These are phyloP conservation scores for Tuctoria greenei DNA, from an alignment of 176 grass and related monocot genomes.

Conservation along the genomic window DNA sequence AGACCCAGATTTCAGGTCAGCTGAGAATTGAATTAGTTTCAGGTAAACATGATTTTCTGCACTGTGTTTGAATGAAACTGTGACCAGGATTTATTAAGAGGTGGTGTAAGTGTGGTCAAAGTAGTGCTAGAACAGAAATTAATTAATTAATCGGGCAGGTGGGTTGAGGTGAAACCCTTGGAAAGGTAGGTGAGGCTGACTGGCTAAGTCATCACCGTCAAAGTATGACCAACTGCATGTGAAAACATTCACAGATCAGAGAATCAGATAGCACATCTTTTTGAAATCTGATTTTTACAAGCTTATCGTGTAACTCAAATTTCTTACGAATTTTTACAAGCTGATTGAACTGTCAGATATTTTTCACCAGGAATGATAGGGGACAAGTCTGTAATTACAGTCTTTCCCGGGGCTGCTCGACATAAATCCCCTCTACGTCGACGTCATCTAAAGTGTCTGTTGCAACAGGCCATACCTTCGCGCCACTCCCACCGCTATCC, in stretches of 20 bases:
- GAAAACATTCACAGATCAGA: slow-evolving; percentile 3
- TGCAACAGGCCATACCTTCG: slow-evolving; percentile 10
- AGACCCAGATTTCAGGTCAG: neutral
- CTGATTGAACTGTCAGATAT: neutral
- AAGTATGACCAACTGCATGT: slow-evolving; percentile 13
- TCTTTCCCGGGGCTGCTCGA: rapidly evolving
- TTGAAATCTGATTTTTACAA: too few species aligned
- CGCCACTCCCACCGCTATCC: neutral
- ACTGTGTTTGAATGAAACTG: neutral
- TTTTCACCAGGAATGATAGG: neutral
- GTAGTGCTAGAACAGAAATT: neutral
- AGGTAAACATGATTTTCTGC: neutral
- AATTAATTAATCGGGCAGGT: too few species aligned
- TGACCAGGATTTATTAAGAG: too few species aligned
- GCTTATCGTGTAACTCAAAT: too few species aligned
- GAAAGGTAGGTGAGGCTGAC: neutral
- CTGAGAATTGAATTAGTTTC: neutral
- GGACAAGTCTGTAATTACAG: neutral
- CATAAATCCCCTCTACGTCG: neutral
- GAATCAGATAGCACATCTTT: neutral
- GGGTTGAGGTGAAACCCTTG: too few species aligned
- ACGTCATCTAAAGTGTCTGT: slow-evolving; percentile 17
- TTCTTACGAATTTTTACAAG: too few species aligned
- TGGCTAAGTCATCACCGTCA: slow-evolving; percentile 17
- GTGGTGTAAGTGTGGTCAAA: neutral